Evolutionary conservation across 805 yeast genomes (phyloP).

Genomic region (Metschnikowia lochheadii): DNA sequence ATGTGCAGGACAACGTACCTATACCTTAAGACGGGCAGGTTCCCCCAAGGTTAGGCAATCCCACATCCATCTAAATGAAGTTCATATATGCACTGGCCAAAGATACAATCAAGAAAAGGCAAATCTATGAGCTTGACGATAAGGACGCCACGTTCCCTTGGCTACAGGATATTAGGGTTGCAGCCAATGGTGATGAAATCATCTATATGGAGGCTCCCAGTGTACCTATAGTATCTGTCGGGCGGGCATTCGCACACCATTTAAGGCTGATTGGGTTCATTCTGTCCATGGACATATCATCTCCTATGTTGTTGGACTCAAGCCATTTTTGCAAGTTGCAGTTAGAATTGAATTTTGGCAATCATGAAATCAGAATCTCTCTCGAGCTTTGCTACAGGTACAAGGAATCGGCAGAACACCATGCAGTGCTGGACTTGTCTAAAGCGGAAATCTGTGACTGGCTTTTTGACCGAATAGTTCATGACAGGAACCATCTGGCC

Average conservation of each 20-base stretch:
- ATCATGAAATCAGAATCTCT: constrained; percentile 4
- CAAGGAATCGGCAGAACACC: constrained; percentile 4
- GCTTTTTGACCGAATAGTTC: constrained; percentile 13
- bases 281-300: background rate
- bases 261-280: constrained; percentile 13
- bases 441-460: constrained; percentile 11
- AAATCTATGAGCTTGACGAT: constrained; percentile 9
- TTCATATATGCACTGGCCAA: constrained; percentile 10
- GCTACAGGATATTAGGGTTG: constrained; percentile 9
- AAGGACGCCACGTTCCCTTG: constrained; percentile 10
- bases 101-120: constrained; percentile 10
- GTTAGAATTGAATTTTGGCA: constrained; percentile 6
- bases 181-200: constrained; percentile 10
- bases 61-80: constrained; percentile 6
- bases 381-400: constrained; percentile 9
- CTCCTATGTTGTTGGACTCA: background rate
- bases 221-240: constrained; percentile 11
- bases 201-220: constrained; percentile 12
- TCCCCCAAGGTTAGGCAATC: background rate
- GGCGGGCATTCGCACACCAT: constrained; percentile 15
- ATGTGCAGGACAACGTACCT: background rate
- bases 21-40: background rate
- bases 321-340: constrained; percentile 11
- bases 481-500: constrained; percentile 8
- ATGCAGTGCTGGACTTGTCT: constrained; percentile 6